Conservation (phyloP, 2,329 filamentous ascomycete genomes). For the Hysterium pulicare region DNA sequence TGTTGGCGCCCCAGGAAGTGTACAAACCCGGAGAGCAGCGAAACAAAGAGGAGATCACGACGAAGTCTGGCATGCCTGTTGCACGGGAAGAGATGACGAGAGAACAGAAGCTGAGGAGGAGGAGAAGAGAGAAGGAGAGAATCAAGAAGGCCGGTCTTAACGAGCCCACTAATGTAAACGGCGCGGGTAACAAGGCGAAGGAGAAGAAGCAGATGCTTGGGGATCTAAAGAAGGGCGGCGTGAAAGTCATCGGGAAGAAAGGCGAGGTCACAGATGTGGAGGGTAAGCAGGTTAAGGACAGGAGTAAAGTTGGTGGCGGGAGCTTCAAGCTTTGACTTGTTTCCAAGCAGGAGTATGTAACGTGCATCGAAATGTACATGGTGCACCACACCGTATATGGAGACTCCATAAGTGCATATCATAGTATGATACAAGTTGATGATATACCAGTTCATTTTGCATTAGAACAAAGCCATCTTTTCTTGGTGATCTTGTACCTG, state of each 20-base stretch:
- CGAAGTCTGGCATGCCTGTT: slow-evolving; percentile 73
- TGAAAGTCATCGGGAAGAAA: slow-evolving; percentile 88
- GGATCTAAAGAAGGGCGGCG: slow-evolving; percentile 76
- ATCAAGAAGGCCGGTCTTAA: slow-evolving; percentile 65
- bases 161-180: slow-evolving; percentile 41
- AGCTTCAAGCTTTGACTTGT: slow-evolving; percentile 36
- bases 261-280: slow-evolving; percentile 81
- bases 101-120: slow-evolving; percentile 75
- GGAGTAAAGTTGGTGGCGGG: slow-evolving; percentile 24
- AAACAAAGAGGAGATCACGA: slow-evolving; percentile 68
- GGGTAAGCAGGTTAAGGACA: slow-evolving; percentile 64
- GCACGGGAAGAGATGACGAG: slow-evolving; percentile 82
- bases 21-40: slow-evolving; percentile 75
- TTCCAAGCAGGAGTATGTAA: no score
- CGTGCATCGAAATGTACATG: no score
- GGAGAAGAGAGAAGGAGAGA: slow-evolving; percentile 82
- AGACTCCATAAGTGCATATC: no score
- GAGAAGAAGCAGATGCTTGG: slow-evolving; percentile 58
- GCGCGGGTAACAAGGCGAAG: slow-evolving; percentile 55
- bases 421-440: no score
- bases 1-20: slow-evolving; percentile 90
- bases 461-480: no score
- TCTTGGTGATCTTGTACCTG: slow-evolving; percentile 3
- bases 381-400: no score
- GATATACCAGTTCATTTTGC: no score